phyloP scores from a whole-genome alignment of 164 flowering plant species.

The Brasenia schreberi region DNA sequence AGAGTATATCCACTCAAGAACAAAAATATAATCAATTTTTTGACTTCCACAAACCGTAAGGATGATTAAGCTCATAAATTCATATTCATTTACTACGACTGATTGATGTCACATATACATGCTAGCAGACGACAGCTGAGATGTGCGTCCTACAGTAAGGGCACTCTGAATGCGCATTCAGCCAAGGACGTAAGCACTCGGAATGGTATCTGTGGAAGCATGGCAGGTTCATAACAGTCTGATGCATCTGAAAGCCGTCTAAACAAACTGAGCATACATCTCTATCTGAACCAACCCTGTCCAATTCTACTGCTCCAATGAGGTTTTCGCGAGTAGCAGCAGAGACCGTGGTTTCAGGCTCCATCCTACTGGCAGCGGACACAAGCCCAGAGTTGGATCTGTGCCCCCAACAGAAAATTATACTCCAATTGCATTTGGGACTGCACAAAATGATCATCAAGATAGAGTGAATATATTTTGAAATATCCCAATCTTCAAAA shows the following conservation, averaged over 20 bases:
- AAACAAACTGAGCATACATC: constrained; percentile 21
- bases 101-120: too few relatives aligned
- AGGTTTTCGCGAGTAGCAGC: not conserved
- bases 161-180: constrained; percentile 19
- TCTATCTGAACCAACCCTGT: constrained; percentile 8
- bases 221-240: constrained; percentile 13
- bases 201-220: constrained; percentile 24
- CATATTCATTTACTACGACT: too few relatives aligned
- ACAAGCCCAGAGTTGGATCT: not conserved
- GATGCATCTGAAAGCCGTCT: constrained; percentile 11
- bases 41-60: too few relatives aligned
- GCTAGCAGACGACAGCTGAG: not conserved
- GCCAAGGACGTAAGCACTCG: constrained; percentile 23
- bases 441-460: not conserved
- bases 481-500: too few relatives aligned
- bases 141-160: constrained; percentile 19
- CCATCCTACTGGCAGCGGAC: not conserved
- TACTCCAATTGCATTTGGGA: not conserved
- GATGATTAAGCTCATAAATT: too few relatives aligned
- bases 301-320: not conserved
- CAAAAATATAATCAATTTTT: too few relatives aligned
- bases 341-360: not conserved
- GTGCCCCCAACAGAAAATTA: not conserved
- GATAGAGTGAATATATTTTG: too few relatives aligned
- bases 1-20: too few relatives aligned